Base-by-base conservation (phyloP, 2,329 filamentous ascomycete genomes). In the Xylariomycetidae sp. region DNA sequence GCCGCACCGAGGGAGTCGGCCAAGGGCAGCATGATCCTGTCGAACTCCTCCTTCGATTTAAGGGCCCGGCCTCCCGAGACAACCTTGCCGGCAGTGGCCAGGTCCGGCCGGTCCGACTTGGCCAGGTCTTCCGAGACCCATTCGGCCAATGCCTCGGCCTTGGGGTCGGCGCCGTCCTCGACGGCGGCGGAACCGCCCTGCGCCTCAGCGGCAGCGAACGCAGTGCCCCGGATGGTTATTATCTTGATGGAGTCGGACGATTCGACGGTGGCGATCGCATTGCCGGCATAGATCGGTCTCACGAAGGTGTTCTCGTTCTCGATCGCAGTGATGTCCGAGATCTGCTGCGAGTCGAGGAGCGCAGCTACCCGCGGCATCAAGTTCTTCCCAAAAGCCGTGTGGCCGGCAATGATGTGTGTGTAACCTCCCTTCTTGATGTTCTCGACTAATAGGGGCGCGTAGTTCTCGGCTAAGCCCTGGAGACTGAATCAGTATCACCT, bases 41-140 rank as follows among this genome's bases (percentile, higher is more conserved):
- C 89, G 56, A 98, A 98, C 35, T 97, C 89, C 61, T 95, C 88
- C 72, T 96, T 97, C 12, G 90, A 96, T 72, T 97, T 98, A 50
- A 98, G 71, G 27, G 90, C 92, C 50, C 92, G 82, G 6, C 92
- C 92, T 46, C 92, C 92, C 7, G 89, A 94, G 14, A 98, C 92
- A 14, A 98, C 89, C 57, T 77, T 85, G 46, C 76, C 72, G 30
- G 92, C 92, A n/a, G 88, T 94, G 20, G 82, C 82, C 25, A 98
- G 79, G 57, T 98, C 92, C 8, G 92, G 92, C 26, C 94, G 82
- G 61, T 97, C 90, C 30, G 87, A 94, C 67, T 89, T 94, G 51
- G 89, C 78, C 33, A 98, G 76, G 53, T 96, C 82, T 64, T 98
- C 92, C 3, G 86, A 94, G 6, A 98, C 70, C 92, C 92, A 98